These are phyloP conservation scores for Thelonectria blattea DNA, from an alignment of 2,329 filamentous ascomycete genomes.

Conservation along the genomic window DNA sequence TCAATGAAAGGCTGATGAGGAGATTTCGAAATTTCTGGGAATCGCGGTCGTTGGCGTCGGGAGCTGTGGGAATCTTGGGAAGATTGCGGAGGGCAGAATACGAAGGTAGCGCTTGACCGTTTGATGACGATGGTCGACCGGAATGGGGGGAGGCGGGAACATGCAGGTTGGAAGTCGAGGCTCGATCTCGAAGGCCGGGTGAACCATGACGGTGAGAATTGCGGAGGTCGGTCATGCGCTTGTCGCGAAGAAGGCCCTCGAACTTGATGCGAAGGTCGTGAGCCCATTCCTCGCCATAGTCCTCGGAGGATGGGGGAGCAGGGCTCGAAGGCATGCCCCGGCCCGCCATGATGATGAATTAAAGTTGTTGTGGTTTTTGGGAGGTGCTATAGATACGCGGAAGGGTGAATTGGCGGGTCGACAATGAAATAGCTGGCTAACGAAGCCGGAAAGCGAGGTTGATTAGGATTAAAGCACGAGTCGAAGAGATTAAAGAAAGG, in stretches of 20 bases:
- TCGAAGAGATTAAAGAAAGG: constrained; percentile 29
- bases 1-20: constrained; percentile 83
- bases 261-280: constrained; percentile 82
- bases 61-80: constrained; percentile 72
- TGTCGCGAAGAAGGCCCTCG: constrained; percentile 84
- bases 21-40: constrained; percentile 82
- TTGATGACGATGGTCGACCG: constrained; percentile 55
- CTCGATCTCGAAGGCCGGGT: constrained; percentile 57
- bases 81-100: constrained; percentile 58
- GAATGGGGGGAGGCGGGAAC: constrained; percentile 47
- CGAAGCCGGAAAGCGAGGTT: constrained; percentile 23
- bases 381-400: background rate
- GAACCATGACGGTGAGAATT: constrained; percentile 61
- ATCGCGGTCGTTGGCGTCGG: constrained; percentile 66
- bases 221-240: constrained; percentile 80
- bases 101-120: constrained; percentile 51
- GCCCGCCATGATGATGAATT: constrained; percentile 45
- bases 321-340: constrained; percentile 44
- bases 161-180: constrained; percentile 57
- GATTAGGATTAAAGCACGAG: constrained; percentile 23
- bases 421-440: constrained; percentile 6
- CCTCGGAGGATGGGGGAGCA: constrained; percentile 40
- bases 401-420: constrained; percentile 10
- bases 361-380: background rate
- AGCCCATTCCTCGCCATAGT: constrained; percentile 76